Conservation (phyloP, 176 grass and related monocot species). For the Zea luxurians region DNA sequence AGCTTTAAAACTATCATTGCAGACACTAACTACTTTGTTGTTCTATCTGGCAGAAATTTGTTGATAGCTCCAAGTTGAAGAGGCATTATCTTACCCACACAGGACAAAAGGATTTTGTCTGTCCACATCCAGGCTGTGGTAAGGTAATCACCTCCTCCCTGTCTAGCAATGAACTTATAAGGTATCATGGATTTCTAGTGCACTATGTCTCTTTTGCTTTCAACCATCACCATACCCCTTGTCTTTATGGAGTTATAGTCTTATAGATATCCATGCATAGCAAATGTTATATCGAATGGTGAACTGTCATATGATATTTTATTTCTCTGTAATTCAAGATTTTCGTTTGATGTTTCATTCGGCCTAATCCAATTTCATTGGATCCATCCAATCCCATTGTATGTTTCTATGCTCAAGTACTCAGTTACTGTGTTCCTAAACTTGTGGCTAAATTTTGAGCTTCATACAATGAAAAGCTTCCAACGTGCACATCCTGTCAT, state of each 20-base stretch:
- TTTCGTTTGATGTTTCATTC: not conserved
- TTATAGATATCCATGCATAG: not conserved
- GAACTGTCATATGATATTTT: not conserved
- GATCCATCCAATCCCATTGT: constrained; percentile 1
- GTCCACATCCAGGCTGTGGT: constrained; percentile 74
- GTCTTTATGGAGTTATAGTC: not conserved
- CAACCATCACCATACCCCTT: not conserved
- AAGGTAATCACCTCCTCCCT: constrained; percentile 55
- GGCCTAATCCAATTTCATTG: not conserved
- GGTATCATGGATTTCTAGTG: constrained; percentile 6
- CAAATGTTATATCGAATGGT: constrained; percentile 17
- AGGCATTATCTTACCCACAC: constrained; percentile 85
- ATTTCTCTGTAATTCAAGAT: constrained; percentile 3
- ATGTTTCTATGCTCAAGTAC: not conserved
- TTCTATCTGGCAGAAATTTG: constrained; percentile 76
- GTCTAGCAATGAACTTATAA: not conserved
- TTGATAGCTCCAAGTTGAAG: constrained; percentile 90
- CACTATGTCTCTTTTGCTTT: constrained; percentile 6
- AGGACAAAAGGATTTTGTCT: constrained; percentile 84
- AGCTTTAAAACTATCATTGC: not conserved
- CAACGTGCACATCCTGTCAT: not conserved
- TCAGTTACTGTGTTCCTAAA: not conserved
- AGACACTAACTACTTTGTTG: not conserved
- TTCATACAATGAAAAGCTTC: not conserved
- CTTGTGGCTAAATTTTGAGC: not conserved